Evolutionary conservation across 148 eudicot species (phyloP).

Genomic region (Dysphania ambrosioides): DNA sequence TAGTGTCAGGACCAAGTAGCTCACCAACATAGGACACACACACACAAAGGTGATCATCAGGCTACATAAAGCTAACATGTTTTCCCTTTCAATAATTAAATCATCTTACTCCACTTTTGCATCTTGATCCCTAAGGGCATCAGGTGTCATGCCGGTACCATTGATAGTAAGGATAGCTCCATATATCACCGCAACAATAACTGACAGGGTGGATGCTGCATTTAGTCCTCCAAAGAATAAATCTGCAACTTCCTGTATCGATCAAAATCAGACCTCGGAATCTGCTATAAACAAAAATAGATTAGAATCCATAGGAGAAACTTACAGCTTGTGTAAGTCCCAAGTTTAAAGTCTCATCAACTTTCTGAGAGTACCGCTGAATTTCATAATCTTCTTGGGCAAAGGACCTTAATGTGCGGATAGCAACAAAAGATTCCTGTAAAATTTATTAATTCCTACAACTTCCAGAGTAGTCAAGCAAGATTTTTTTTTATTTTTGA

Average conservation of each 20-base stretch:
- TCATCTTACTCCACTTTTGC: conserved; percentile 71
- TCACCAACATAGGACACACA: background rate
- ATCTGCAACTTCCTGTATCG: conserved; percentile 66
- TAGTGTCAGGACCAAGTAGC: no score
- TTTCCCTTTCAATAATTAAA: background rate
- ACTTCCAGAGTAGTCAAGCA: no score
- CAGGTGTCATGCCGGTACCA: conserved; percentile 75
- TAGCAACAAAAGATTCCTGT: conserved; percentile 90
- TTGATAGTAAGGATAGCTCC: conserved; percentile 78
- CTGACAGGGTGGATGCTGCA: conserved; percentile 87
- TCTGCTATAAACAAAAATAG: conserved; percentile 1
- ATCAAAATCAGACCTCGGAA: conserved; percentile 12
- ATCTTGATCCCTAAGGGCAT: conserved; percentile 62
- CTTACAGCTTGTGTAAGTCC: conserved; percentile 90
- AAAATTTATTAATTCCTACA: background rate
- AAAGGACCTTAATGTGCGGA: conserved; percentile 89
- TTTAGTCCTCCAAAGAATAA: conserved; percentile 68
- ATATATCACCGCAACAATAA: conserved; percentile 80
- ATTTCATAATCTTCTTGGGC: conserved; percentile 72
- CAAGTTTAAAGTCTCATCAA: conserved; percentile 71
- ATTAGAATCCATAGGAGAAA: conserved; percentile 16
- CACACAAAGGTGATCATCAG: background rate
- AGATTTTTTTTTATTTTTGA: no score
- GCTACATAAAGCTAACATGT: background rate
- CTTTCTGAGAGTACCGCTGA: conserved; percentile 75